Conservation (phyloP, 2,329 filamentous ascomycete genomes). For the Alternaria conjuncta region DNA sequence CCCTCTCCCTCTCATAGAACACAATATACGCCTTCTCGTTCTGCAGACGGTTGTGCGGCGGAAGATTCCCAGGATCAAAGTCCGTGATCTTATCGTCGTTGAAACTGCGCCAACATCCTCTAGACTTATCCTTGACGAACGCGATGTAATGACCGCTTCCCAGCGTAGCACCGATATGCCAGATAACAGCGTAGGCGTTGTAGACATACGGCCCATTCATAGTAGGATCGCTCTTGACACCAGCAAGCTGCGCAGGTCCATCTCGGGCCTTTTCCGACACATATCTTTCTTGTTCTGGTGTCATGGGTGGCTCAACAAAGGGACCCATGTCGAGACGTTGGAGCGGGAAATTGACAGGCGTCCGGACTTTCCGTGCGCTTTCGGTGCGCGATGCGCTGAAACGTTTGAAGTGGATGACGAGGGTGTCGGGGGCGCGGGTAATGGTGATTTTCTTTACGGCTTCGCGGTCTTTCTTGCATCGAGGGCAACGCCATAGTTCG, state of each 20-base stretch:
- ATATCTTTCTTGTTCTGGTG: conserved; percentile 48
- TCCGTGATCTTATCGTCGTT: conserved; percentile 63
- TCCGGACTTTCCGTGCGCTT: conserved; percentile 71
- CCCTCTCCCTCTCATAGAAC: conserved; percentile 62
- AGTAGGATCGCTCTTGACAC: conserved; percentile 48
- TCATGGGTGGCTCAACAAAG: conserved; percentile 62
- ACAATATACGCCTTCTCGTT: conserved; percentile 71
- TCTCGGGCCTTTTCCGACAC: conserved; percentile 35
- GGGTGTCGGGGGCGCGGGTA: conserved; percentile 77
- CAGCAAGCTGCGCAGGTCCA: conserved; percentile 34
- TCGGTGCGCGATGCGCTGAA: conserved; percentile 65
- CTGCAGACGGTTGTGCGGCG: conserved; percentile 59
- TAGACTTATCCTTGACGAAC: conserved; percentile 59
- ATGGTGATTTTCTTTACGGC: conserved; percentile 75
- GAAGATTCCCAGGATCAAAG: conserved; percentile 62
- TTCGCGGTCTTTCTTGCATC: conserved; percentile 71
- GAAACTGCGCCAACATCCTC: conserved; percentile 61
- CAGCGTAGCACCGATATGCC: conserved; percentile 73
- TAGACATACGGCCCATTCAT: conserved; percentile 72
- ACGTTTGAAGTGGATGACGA: conserved; percentile 79
- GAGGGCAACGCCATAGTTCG: conserved; percentile 74
- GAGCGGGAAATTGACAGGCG: conserved; percentile 77
- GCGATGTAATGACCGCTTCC: conserved; percentile 82
- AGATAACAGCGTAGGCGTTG: conserved; percentile 83
- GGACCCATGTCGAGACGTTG: conserved; percentile 69